These are phyloP conservation scores for Tuber microsphaerosporum DNA, from an alignment of 495 filamentous ascomycete species.

Conservation along the genomic window DNA sequence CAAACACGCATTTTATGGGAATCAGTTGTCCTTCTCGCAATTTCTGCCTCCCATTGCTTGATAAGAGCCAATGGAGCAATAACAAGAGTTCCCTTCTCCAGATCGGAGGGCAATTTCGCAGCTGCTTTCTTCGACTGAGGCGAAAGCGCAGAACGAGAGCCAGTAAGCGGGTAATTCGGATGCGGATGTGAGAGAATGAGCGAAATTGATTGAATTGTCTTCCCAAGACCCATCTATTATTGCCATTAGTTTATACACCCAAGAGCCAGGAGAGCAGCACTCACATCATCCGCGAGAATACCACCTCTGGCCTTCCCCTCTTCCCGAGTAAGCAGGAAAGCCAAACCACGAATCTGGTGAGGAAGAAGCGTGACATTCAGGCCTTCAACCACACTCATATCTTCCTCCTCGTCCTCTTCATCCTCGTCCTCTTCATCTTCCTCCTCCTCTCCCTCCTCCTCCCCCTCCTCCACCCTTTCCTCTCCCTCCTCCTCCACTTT, in stretches of 20 bases:
- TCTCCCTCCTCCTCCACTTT: constrained; percentile 39
- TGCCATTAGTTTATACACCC: constrained; percentile 15
- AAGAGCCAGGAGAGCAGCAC: constrained; percentile 9
- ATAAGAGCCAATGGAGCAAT: constrained; percentile 93
- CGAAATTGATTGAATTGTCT: constrained; percentile 74
- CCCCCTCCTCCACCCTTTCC: constrained; percentile 14
- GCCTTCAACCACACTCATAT: constrained; percentile 69
- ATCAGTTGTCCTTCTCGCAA: constrained; percentile 65
- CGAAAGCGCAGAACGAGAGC: constrained; percentile 39
- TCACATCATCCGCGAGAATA: constrained; percentile 72
- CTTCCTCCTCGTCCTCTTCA: constrained; percentile 59
- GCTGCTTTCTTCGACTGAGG: constrained; percentile 45
- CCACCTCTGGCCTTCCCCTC: constrained; percentile 71
- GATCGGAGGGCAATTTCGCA: constrained; percentile 53
- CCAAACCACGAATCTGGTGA: constrained; percentile 85
- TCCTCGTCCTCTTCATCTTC: constrained; percentile 39
- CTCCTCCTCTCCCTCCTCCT: constrained; percentile 44
- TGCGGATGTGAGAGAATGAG: constrained; percentile 77
- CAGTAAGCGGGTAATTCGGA: constrained; percentile 49
- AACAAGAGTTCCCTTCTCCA: constrained; percentile 77
- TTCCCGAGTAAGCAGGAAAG: constrained; percentile 89
- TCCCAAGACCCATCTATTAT: constrained; percentile 65
- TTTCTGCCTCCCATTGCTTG: constrained; percentile 93
- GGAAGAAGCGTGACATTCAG: constrained; percentile 79
- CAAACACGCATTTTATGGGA: constrained; percentile 66